These are phyloP conservation scores for Phaffomyces antillensis DNA, from an alignment of 805 yeast species.

Conservation along the genomic window DNA sequence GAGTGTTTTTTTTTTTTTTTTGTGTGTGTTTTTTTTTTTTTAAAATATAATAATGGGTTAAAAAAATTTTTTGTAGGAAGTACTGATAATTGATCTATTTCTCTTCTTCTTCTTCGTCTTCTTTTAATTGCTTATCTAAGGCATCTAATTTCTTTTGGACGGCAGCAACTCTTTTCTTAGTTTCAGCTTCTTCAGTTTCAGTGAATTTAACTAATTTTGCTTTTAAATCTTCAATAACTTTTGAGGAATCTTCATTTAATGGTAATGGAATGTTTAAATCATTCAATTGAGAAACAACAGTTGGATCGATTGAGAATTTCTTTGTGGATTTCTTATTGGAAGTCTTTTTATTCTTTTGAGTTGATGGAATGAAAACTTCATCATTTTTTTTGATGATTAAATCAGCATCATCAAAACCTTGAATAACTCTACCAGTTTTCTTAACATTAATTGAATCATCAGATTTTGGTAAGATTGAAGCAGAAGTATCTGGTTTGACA, in stretches of 20 bases:
- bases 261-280: conserved; percentile 78
- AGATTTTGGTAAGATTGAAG: conserved; percentile 7
- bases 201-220: conserved; percentile 62
- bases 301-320: conserved; percentile 72
- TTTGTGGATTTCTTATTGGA: conserved; percentile 36
- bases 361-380: conserved; percentile 41
- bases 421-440: conserved; percentile 37
- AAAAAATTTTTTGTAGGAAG: no score
- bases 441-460: conserved; percentile 22
- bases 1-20: neutral
- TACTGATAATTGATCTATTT: no score
- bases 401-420: conserved; percentile 45
- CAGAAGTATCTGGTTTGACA: conserved; percentile 43
- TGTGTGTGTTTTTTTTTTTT: conserved; percentile 4
- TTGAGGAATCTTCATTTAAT: conserved; percentile 57
- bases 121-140: conserved; percentile 46
- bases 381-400: conserved; percentile 59
- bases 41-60: neutral
- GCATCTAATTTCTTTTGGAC: conserved; percentile 75
- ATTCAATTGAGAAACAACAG: conserved; percentile 66
- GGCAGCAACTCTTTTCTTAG: conserved; percentile 64
- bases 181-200: conserved; percentile 72
- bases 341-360: conserved; percentile 50
- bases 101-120: conserved; percentile 29
- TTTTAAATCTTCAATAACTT: conserved; percentile 59